Evolutionary conservation across 129 eudicot species (phyloP).

Genomic region (sunflower (Helianthus annuus)): DNA sequence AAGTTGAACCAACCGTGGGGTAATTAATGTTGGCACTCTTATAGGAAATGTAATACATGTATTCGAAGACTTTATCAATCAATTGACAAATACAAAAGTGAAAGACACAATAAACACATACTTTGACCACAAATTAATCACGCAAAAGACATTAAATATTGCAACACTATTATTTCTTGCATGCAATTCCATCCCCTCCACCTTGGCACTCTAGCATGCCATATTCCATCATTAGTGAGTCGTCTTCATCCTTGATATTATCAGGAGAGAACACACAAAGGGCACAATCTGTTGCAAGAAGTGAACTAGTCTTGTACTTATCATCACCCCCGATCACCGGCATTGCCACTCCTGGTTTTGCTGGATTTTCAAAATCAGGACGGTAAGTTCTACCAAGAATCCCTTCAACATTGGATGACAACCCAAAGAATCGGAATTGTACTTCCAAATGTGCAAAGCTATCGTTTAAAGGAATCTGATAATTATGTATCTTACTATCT

Average conservation of each 20-base stretch:
- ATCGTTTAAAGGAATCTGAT: slow-evolving; percentile 52
- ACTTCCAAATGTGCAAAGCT: slow-evolving; percentile 58
- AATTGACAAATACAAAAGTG: not conserved
- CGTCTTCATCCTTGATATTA: slow-evolving; percentile 8
- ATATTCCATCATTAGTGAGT: slow-evolving; percentile 29
- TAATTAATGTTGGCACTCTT: too few species aligned
- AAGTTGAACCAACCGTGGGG: too few species aligned
- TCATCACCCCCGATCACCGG: slow-evolving; percentile 51
- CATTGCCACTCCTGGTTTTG: slow-evolving; percentile 55
- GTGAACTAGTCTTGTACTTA: slow-evolving; percentile 46
- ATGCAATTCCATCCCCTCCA: slow-evolving; percentile 41
- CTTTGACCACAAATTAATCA: not conserved
- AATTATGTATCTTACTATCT: slow-evolving; percentile 51
- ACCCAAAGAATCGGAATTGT: slow-evolving; percentile 50
- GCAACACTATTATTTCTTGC: slow-evolving; percentile 37
- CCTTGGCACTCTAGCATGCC: slow-evolving; percentile 46
- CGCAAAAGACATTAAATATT: not conserved
- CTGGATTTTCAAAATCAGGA: slow-evolving; percentile 57
- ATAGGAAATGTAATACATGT: not conserved
- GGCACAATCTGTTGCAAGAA: slow-evolving; percentile 40
- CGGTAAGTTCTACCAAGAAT: slow-evolving; percentile 57
- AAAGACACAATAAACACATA: not conserved
- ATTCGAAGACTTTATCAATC: not conserved
- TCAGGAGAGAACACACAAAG: slow-evolving; percentile 37
- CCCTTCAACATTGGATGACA: slow-evolving; percentile 54